Conservation (phyloP, 306 rosid genomes). For the Sesbania bispinosa region DNA sequence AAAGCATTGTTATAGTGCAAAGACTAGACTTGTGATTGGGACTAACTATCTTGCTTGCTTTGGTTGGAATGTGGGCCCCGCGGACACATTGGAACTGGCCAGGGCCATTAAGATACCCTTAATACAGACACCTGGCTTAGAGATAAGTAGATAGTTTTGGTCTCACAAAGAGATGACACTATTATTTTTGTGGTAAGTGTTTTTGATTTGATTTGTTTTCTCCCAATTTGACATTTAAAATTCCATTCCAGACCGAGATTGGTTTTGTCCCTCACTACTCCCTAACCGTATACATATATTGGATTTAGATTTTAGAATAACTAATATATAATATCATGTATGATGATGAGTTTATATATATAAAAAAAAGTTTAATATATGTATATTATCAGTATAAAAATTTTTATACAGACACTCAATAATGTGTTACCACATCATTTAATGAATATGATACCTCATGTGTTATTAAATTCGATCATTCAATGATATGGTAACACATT, state of each 20-base stretch:
- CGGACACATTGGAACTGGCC: conserved; percentile 19
- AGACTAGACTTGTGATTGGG: conserved; percentile 48
- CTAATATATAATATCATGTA: not conserved
- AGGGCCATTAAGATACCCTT: conserved; percentile 26
- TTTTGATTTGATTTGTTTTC: conserved; percentile 23
- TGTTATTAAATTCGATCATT: no score
- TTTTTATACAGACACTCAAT: no score
- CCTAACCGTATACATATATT: not conserved
- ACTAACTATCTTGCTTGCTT: conserved; percentile 38
- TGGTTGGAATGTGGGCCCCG: conserved; percentile 26
- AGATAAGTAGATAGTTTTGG: conserved; percentile 36
- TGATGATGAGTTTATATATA: not conserved
- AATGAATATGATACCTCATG: no score
- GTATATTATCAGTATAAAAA: no score
- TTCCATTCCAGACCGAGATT: not conserved
- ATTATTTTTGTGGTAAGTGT: conserved; percentile 2
- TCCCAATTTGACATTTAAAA: conserved; percentile 14
- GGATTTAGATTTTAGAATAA: not conserved
- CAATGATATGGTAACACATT: no score
- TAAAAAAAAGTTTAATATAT: no score
- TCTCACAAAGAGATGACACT: conserved; percentile 45
- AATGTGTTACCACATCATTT: no score
- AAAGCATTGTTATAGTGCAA: conserved; percentile 22
- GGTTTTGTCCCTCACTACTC: not conserved
- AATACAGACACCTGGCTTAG: conserved; percentile 35